phyloP scores from a whole-genome alignment of 2,329 filamentous ascomycete species.

The Metarhizium robertsii region DNA sequence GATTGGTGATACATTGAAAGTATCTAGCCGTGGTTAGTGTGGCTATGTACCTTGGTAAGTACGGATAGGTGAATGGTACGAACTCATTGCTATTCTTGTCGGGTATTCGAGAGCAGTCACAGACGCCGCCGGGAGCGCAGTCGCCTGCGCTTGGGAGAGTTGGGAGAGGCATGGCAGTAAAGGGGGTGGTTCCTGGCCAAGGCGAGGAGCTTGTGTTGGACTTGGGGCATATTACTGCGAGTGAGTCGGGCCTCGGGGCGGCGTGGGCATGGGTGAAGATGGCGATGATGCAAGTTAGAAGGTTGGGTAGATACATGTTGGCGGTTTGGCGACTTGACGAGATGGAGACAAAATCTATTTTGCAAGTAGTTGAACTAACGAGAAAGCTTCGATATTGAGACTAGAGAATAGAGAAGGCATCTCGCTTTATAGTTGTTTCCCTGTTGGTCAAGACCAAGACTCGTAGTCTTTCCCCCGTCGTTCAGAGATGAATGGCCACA shows the following conservation, averaged over 20 bases:
- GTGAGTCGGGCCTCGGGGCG: background rate
- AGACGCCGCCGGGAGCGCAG: constrained; percentile 14
- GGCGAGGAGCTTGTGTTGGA: background rate
- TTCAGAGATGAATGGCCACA: background rate
- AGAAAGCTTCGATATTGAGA: background rate
- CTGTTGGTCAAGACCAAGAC: background rate
- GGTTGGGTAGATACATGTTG: background rate
- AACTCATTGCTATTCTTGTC: constrained; percentile 22
- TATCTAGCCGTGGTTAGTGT: constrained; percentile 14
- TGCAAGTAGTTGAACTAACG: background rate
- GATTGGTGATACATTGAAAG: constrained; percentile 25
- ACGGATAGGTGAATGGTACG: background rate
- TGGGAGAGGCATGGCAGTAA: background rate
- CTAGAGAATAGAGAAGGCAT: background rate
- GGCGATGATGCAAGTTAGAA: background rate
- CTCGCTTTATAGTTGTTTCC: background rate
- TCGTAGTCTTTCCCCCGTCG: background rate
- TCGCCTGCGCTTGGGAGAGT: background rate
- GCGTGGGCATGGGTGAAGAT: background rate
- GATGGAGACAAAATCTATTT: background rate
- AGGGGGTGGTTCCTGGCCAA: background rate
- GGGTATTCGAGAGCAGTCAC: constrained; percentile 18
- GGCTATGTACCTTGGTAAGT: background rate
- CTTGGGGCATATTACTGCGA: background rate
- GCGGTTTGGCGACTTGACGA: background rate